These are phyloP conservation scores for Cystofilobasidium macerans DNA, from an alignment of 768 basidiomycete genomes.

Conservation along the genomic window DNA sequence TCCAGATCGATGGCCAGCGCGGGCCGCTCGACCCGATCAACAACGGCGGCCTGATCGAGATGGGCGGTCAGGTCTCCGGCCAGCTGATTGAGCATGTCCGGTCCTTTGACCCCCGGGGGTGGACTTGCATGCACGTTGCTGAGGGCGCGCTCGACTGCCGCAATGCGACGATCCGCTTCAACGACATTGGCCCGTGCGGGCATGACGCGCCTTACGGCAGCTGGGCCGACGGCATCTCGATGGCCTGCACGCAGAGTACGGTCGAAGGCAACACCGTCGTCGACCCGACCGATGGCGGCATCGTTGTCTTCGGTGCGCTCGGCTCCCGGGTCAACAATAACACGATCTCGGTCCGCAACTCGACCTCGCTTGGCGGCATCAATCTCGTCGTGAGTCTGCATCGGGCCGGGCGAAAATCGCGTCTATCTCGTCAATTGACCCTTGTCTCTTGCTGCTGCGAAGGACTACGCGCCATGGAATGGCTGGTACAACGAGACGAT, in stretches of 20 bases:
- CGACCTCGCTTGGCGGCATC: constrained; percentile 62
- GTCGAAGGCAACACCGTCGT: constrained; percentile 60
- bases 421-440: too few species aligned
- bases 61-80: constrained; percentile 47
- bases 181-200: constrained; percentile 39
- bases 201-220: constrained; percentile 44
- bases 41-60: constrained; percentile 49
- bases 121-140: constrained; percentile 67
- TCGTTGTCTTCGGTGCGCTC: constrained; percentile 65
- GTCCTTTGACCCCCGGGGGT: constrained; percentile 55
- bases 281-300: constrained; percentile 67
- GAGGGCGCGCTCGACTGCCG: constrained; percentile 29
- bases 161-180: constrained; percentile 51
- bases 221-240: constrained; percentile 66
- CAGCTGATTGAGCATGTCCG: constrained; percentile 69
- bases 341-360: constrained; percentile 49
- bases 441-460: too few species aligned
- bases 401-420: too few species aligned
- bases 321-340: constrained; percentile 47
- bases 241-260: constrained; percentile 51
- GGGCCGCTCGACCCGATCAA: constrained; percentile 14
- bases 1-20: constrained; percentile 44
- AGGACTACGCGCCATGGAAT: constrained; percentile 54
- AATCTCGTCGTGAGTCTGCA: too few species aligned
- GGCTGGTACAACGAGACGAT: constrained; percentile 57